phyloP scores from a whole-genome alignment of 2,329 filamentous ascomycete species.

The Xylaria sp. region DNA sequence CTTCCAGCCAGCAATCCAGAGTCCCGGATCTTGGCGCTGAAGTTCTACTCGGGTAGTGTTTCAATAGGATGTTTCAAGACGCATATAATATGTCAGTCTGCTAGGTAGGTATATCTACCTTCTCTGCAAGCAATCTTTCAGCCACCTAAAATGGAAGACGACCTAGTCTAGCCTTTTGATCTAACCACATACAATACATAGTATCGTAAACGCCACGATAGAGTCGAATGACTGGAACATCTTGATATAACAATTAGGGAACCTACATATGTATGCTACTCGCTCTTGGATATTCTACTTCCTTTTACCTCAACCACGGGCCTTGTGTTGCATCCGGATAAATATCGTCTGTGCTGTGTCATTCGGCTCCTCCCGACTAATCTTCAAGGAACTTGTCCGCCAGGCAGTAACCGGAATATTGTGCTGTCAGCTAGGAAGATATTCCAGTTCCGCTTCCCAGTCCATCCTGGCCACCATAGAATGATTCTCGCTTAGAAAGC shows the following conservation, averaged over 20 bases:
- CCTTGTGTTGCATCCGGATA: slow-evolving; percentile 23
- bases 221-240: background rate
- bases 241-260: background rate
- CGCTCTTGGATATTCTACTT: background rate
- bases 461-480: background rate
- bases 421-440: background rate
- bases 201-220: background rate
- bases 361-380: slow-evolving; percentile 22
- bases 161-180: no score
- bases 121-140: background rate
- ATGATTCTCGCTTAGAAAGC: slow-evolving; percentile 9
- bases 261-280: background rate
- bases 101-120: background rate
- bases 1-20: slow-evolving; percentile 19
- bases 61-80: slow-evolving; percentile 37
- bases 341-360: slow-evolving; percentile 20
- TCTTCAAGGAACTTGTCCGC: background rate
- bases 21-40: slow-evolving; percentile 27
- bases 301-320: background rate
- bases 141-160: no score
- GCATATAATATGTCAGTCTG: background rate
- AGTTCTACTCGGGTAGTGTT: slow-evolving; percentile 22
- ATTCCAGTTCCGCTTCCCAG: background rate
- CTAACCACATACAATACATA: slow-evolving; percentile 27
- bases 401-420: background rate